Evolutionary conservation across 306 rosid genomes (phyloP).

Genomic region (Begonia masoniana): DNA sequence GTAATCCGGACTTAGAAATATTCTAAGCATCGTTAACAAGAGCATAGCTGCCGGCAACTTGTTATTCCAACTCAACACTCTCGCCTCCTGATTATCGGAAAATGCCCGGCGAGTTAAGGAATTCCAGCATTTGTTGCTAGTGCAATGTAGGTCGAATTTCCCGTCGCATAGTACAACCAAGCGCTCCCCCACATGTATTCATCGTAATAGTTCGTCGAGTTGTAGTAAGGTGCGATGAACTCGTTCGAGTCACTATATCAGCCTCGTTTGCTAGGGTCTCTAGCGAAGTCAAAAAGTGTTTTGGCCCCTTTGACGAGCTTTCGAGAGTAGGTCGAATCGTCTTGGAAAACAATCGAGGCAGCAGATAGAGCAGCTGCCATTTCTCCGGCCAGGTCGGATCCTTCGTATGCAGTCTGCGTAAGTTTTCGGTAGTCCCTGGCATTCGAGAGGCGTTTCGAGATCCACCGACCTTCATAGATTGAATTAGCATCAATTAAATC

Average conservation of each 20-base stretch:
- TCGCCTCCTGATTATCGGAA: conserved; percentile 14
- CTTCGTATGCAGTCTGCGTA: conserved; percentile 14
- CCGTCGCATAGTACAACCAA: conserved; percentile 57
- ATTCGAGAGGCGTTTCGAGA: conserved; percentile 16
- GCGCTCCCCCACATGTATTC: conserved; percentile 55
- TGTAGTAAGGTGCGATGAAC: conserved; percentile 26
- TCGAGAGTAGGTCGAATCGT: conserved; percentile 23
- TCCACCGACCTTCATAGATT: conserved; percentile 32
- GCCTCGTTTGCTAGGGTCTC: conserved; percentile 29
- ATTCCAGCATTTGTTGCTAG: conserved; percentile 35
- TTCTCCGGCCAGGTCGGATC: conserved; percentile 53
- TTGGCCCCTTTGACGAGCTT: conserved; percentile 34
- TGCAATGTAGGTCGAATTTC: conserved; percentile 28
- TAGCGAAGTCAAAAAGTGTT: conserved; percentile 29
- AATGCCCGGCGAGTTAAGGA: conserved; percentile 26
- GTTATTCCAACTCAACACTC: conserved; percentile 46
- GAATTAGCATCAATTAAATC: not conserved
- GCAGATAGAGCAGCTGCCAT: conserved; percentile 68
- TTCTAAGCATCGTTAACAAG: conserved; percentile 37
- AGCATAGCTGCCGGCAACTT: conserved; percentile 59
- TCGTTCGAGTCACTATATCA: conserved; percentile 20
- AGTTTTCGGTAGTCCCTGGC: conserved; percentile 29
- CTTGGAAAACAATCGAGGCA: conserved; percentile 51
- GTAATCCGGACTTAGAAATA: conserved; percentile 45
- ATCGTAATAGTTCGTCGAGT: conserved; percentile 46